A percentile compares a stretch with the other conserved stretches of the same genome.
Conservation (phyloP, 768 basidiomycete genomes). For the Hirschioporus abietinus region DNA sequence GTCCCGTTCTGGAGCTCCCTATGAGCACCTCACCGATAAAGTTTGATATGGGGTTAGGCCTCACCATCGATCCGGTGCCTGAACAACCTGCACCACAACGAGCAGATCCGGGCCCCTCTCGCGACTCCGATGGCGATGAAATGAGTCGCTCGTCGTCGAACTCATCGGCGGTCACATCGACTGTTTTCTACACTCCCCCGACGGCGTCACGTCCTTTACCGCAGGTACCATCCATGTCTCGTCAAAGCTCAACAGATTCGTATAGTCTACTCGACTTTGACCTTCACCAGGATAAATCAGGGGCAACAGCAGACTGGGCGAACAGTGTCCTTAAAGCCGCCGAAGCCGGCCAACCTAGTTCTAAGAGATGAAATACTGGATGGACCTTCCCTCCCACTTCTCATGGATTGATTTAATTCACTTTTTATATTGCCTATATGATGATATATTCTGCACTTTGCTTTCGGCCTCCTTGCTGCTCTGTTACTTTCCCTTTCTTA, state of each 20-base stretch:
- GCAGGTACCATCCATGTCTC: constrained; percentile 7
- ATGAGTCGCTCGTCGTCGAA: constrained; percentile 5
- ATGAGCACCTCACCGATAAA: neutral
- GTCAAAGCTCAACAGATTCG: constrained; percentile 6
- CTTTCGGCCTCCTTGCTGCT: neutral
- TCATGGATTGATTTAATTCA: neutral
- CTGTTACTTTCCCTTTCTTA: neutral
- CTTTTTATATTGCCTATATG: neutral
- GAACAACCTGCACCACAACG: neutral
- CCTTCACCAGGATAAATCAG: constrained; percentile 5
- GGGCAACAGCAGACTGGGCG: constrained; percentile 62
- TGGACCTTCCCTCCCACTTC: neutral
- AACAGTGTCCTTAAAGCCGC: constrained; percentile 69
- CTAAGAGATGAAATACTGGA: neutral
- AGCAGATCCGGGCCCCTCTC: neutral
- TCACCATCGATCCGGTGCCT: neutral
- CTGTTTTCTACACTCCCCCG: constrained; percentile 6
- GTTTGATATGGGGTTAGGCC: constrained; percentile 1
- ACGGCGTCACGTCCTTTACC: constrained; percentile 6
- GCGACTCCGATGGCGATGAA: constrained; percentile 3
- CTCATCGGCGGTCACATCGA: constrained; percentile 1
- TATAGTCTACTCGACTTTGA: constrained; percentile 8
- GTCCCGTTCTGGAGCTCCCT: neutral
- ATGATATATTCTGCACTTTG: neutral
- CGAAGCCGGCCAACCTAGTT: constrained; percentile 33